A percentile compares a stretch with the other conserved stretches of the same genome.
Evolutionary conservation across 306 rosid genomes (phyloP).

Genomic region (Prunus padus): DNA sequence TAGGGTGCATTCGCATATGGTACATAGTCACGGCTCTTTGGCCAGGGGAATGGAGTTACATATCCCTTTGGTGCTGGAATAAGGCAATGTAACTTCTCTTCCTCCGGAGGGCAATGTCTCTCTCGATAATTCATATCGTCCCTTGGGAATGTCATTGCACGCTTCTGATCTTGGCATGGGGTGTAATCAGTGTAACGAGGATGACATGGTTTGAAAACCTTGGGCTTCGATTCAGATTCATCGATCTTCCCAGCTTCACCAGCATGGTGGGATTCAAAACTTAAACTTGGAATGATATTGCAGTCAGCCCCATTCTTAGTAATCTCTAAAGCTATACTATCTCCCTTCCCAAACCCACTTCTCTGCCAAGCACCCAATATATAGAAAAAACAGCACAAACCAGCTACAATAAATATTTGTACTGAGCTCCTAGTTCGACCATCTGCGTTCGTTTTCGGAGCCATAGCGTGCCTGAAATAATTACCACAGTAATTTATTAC

Average conservation of each 20-base stretch:
- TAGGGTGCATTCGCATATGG: constrained; percentile 96
- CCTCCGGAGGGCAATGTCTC: constrained; percentile 85
- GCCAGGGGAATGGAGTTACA: constrained; percentile 98
- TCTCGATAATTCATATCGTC: constrained; percentile 81
- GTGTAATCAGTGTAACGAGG: constrained; percentile 67
- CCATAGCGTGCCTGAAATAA: constrained; percentile 62
- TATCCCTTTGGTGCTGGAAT: constrained; percentile 95
- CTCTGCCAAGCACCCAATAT: constrained; percentile 95
- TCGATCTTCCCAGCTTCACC: constrained; percentile 57
- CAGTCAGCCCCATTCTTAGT: constrained; percentile 63
- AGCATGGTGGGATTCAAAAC: constrained; percentile 85
- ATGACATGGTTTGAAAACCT: constrained; percentile 58
- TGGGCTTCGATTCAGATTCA: constrained; percentile 49
- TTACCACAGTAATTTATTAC: constrained; percentile 6
- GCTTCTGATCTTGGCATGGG: constrained; percentile 93
- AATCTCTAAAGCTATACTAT: constrained; percentile 73
- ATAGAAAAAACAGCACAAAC: constrained; percentile 89
- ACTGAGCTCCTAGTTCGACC: constrained; percentile 83
- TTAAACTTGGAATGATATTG: constrained; percentile 53
- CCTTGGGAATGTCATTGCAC: constrained; percentile 90
- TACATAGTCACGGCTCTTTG: constrained; percentile 95
- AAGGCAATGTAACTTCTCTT: constrained; percentile 82
- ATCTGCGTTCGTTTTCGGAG: constrained; percentile 54
- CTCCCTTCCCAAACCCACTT: constrained; percentile 96
- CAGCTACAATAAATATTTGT: constrained; percentile 79